Percentiles rank a stretch among this genome's conserved stretches.
These are phyloP conservation scores for Sclerotinia nivalis DNA, from an alignment of 2,329 filamentous ascomycete genomes.

Conservation along the genomic window DNA sequence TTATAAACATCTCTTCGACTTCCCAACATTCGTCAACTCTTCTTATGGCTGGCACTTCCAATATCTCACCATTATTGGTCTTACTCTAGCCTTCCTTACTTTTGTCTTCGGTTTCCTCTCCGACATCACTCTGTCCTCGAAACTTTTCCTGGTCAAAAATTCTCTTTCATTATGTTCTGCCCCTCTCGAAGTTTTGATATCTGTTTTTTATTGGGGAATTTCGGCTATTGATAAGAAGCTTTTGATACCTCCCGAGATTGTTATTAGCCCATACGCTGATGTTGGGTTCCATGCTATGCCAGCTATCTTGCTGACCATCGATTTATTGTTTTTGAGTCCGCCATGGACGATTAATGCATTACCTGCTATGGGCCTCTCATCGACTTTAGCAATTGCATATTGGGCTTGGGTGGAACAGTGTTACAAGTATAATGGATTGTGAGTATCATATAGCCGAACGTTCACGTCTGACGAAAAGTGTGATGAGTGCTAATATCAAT, in stretches of 20 bases:
- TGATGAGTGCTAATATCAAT: conserved; percentile 20
- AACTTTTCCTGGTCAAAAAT: conserved; percentile 69
- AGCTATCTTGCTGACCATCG: conserved; percentile 61
- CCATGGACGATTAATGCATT: conserved; percentile 67
- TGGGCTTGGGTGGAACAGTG: conserved; percentile 79
- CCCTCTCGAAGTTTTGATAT: conserved; percentile 71
- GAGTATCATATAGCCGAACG: conserved; percentile 37
- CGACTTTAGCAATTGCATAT: conserved; percentile 63
- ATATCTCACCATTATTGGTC: conserved; percentile 73
- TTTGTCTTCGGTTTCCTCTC: conserved; percentile 63
- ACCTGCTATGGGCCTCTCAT: conserved; percentile 59
- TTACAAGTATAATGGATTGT: conserved; percentile 66
- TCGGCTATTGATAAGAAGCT: conserved; percentile 54
- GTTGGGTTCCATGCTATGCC: conserved; percentile 67
- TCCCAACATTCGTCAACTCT: conserved; percentile 54
- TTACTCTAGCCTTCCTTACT: conserved; percentile 60
- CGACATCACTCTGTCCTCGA: conserved; percentile 59
- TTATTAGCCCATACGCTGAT: conserved; percentile 58
- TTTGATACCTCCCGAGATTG: conserved; percentile 55
- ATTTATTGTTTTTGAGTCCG: conserved; percentile 68
- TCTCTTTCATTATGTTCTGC: conserved; percentile 63
- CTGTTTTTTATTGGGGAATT: conserved; percentile 72
- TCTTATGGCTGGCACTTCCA: conserved; percentile 56
- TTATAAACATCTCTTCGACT: conserved; percentile 53
- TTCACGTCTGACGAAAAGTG: neutral